Evolutionary conservation across 1,284 basidiomycete species (phyloP).

Genomic region (Afroboletus lepidellus): DNA sequence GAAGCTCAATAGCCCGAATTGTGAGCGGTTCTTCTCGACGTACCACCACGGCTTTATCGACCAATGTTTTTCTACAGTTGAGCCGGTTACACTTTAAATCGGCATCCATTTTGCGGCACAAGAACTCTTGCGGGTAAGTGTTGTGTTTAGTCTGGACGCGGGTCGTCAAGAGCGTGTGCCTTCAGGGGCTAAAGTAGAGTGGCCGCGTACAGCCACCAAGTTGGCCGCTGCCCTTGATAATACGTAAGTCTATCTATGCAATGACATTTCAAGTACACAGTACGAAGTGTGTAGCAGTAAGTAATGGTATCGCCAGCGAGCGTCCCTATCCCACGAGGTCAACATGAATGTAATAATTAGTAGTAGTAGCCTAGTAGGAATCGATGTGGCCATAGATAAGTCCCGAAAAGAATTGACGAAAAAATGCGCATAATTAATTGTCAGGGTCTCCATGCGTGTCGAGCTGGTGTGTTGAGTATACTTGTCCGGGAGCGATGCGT

Average conservation of each 20-base stretch:
- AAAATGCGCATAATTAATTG: slow-evolving; percentile 15
- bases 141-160: neutral
- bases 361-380: too few species aligned
- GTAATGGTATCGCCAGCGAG: slow-evolving; percentile 22
- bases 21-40: slow-evolving; percentile 35
- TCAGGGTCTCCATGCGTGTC: slow-evolving; percentile 37
- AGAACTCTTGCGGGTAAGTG: neutral
- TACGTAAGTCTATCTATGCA: slow-evolving; percentile 19
- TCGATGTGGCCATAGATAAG: slow-evolving; percentile 12
- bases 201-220: too few species aligned
- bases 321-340: slow-evolving; percentile 28
- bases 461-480: slow-evolving; percentile 36
- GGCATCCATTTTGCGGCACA: slow-evolving; percentile 37
- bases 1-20: slow-evolving; percentile 20
- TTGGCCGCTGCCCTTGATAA: neutral
- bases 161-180: neutral
- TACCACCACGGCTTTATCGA: slow-evolving; percentile 80
- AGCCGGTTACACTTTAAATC: slow-evolving; percentile 74
- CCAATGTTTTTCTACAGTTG: slow-evolving; percentile 61
- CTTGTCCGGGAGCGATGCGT: slow-evolving; percentile 32
- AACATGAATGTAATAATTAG: slow-evolving; percentile 35
- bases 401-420: slow-evolving; percentile 16
- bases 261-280: slow-evolving; percentile 28
- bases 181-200: slow-evolving; percentile 5
- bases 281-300: slow-evolving; percentile 24